Percentiles rank a stretch among this genome's conserved stretches.
Evolutionary conservation across 768 basidiomycete species (phyloP).

Genomic region (Pulveroboletus sp.): DNA sequence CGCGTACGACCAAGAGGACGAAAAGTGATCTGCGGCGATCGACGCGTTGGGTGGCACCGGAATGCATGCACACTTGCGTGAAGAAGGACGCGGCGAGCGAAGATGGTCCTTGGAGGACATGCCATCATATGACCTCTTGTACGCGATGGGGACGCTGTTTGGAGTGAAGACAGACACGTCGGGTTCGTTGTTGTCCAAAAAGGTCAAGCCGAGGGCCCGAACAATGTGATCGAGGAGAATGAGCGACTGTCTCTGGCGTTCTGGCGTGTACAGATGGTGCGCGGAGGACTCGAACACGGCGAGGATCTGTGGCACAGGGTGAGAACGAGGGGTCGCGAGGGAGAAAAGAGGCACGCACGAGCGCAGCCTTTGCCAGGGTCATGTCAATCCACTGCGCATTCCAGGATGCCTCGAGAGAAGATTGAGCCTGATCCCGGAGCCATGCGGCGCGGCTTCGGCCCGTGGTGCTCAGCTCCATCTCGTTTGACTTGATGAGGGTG

Average conservation of each 20-base stretch:
- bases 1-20: conserved; percentile 44
- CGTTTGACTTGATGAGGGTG: conserved; percentile 70
- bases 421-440: conserved; percentile 56
- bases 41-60: conserved; percentile 34
- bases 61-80: conserved; percentile 48
- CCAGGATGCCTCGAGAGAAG: conserved; percentile 50
- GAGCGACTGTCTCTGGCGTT: conserved; percentile 52
- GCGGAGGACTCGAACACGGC: conserved; percentile 76
- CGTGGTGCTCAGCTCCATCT: conserved; percentile 49
- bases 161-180: conserved; percentile 51
- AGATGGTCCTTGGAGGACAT: conserved; percentile 23
- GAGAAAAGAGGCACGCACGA: conserved; percentile 40
- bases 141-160: conserved; percentile 49
- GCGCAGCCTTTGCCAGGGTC: conserved; percentile 68
- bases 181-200: conserved; percentile 54
- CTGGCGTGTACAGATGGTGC: conserved; percentile 61
- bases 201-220: conserved; percentile 50
- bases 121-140: conserved; percentile 28
- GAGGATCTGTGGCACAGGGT: conserved; percentile 50
- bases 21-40: conserved; percentile 34
- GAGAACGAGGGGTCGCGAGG: conserved; percentile 3
- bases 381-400: conserved; percentile 54
- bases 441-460: conserved; percentile 60
- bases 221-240: conserved; percentile 65
- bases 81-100: conserved; percentile 26